Percentiles rank a stretch among this genome's conserved stretches.
Conservation (phyloP, 2,329 filamentous ascomycete species). For the Aspergillus sp. region DNA sequence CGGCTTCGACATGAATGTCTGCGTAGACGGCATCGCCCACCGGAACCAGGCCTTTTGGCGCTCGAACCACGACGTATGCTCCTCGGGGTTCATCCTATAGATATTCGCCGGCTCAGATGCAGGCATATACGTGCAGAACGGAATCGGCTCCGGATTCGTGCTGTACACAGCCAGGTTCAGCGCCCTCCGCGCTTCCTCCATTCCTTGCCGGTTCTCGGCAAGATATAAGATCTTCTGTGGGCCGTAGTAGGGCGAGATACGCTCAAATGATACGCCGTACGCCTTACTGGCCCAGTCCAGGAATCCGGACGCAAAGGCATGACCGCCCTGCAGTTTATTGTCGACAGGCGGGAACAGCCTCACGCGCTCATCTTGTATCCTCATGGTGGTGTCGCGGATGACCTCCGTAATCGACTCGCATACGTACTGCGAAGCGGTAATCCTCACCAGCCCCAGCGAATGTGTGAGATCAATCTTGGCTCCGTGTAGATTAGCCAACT, state of each 20-base stretch:
- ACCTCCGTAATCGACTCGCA: conserved; percentile 17
- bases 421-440: conserved; percentile 25
- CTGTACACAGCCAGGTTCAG: conserved; percentile 24
- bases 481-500: conserved; percentile 26
- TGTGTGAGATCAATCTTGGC: conserved; percentile 31
- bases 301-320: conserved; percentile 18
- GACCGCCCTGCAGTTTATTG: conserved; percentile 9
- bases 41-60: conserved; percentile 29
- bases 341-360: conserved; percentile 12
- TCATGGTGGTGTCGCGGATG: conserved; percentile 22
- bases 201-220: conserved; percentile 21
- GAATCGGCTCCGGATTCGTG: conserved; percentile 11
- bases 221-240: conserved; percentile 26
- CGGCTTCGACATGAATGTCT: conserved; percentile 11
- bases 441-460: conserved; percentile 25
- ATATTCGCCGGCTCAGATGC: conserved; percentile 19
- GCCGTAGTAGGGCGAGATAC: conserved; percentile 4
- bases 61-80: conserved; percentile 23
- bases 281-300: conserved; percentile 26
- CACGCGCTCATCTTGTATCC: conserved; percentile 24
- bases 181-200: conserved; percentile 26
- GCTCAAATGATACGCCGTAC: conserved; percentile 24
- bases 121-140: conserved; percentile 30
- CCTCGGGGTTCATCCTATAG: conserved; percentile 17
- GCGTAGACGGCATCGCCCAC: conserved; percentile 25